Conservation (phyloP, 257 asterid species). For the Capsicum chinense region DNA sequence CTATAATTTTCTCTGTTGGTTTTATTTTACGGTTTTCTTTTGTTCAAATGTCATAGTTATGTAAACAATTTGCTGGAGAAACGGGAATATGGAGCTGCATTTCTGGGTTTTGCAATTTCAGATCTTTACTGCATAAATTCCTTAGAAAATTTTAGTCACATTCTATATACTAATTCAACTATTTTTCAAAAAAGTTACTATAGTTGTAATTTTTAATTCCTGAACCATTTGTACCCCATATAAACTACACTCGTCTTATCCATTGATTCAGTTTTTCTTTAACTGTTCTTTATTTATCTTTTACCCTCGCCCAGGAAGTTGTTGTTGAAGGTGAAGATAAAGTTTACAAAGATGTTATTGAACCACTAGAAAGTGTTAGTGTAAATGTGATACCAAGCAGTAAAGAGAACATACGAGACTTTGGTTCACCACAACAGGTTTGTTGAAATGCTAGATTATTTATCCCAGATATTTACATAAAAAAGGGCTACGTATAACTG, state of each 20-base stretch:
- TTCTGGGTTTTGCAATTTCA: constrained; percentile 12
- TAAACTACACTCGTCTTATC: constrained; percentile 3
- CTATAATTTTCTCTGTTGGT: neutral
- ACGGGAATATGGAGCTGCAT: neutral
- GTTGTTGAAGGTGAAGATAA: constrained; percentile 89
- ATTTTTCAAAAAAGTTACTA: neutral
- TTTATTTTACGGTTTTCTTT: constrained; percentile 16
- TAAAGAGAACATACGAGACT: constrained; percentile 84
- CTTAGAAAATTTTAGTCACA: neutral
- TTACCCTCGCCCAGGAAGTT: constrained; percentile 61
- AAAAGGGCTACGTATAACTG: neutral
- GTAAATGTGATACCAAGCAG: constrained; percentile 76
- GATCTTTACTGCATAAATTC: neutral
- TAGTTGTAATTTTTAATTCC: neutral
- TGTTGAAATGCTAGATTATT: constrained; percentile 29
- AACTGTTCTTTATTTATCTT: neutral
- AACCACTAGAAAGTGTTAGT: constrained; percentile 91
- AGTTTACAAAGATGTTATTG: constrained; percentile 95
- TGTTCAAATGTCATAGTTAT: neutral
- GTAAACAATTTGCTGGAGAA: neutral
- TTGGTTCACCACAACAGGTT: constrained; percentile 88
- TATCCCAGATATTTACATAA: neutral
- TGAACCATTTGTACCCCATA: neutral
- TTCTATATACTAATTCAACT: neutral
- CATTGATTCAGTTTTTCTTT: constrained; percentile 1